Evolutionary conservation across 2,329 filamentous ascomycete species (phyloP), one percentile per base, ranked within the genome.

Genomic region (Cercospora berteroae): DNA sequence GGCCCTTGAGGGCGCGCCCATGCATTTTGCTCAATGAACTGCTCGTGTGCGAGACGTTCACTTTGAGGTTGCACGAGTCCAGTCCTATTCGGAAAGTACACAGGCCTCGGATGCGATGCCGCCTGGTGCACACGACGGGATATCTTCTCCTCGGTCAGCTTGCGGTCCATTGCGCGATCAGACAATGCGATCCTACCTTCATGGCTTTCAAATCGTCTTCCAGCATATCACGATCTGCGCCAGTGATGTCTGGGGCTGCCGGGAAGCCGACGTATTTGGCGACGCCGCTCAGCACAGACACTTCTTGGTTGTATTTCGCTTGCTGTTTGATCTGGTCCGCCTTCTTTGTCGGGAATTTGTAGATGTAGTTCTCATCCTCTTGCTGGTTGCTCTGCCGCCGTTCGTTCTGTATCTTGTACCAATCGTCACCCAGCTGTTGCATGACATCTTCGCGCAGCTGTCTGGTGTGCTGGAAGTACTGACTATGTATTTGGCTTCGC

Each of bases 181-280:
- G 10, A 6, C 2, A 23, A 16, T n/a, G 18, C 33, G 18, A 2
- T n/a, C 89, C 84, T 83, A 97, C 94, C 76, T 91, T 90, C 84
- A 99, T 97, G 73, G 90, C 90, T 77, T 91, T 89, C 70, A 98
- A 83, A 80, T 99, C 95, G 60, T 94, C 90, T 64, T 97, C 92
- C 57, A 95, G 81, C 75, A 97, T 93, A 10, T 86, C 83, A 23
- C 86, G 80, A 42, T 90, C 89, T 27, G 92, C 91, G 50, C 91
- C 86, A 66, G 84, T 84, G 80, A 99, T 90, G 36, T 91, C 86
- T 20, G 95, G 95, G n/a, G 94, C 95, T 33, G 94, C 94, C 39
- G 95, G 95, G 80, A 99, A 99, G 25, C 95, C 95, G 75, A 96
- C 89, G 78, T 97, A 94, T 80, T 97, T 98, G 39, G 94, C 94